Percentiles rank a stretch among this genome's conserved stretches.
These are phyloP conservation scores for Tylopilus intermedius DNA, from an alignment of 768 basidiomycete species.

Conservation along the genomic window DNA sequence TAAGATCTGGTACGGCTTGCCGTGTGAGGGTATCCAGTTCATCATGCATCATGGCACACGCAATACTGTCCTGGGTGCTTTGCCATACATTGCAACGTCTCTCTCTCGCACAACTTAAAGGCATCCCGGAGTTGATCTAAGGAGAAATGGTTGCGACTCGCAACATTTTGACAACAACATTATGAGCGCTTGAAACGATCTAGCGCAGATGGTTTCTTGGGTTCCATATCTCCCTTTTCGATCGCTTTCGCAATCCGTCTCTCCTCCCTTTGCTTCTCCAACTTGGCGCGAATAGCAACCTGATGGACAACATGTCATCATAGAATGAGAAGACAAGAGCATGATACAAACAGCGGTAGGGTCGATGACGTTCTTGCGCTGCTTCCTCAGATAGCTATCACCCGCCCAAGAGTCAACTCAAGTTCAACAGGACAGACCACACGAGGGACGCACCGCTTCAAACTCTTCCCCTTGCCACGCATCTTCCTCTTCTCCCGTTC, in stretches of 20 bases:
- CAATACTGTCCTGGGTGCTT: background rate
- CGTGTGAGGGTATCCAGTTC: background rate
- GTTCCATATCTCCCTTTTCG: conserved; percentile 29
- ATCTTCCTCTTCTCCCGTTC: conserved; percentile 68
- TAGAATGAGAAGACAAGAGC: background rate
- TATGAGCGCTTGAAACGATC: conserved; percentile 32
- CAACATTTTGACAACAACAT: conserved; percentile 1
- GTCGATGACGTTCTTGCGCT: conserved; percentile 93
- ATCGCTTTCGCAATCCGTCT: conserved; percentile 32
- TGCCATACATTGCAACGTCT: background rate
- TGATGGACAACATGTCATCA: conserved; percentile 10
- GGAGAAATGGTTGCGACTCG: background rate
- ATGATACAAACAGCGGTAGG: conserved; percentile 54
- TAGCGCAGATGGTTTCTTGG: conserved; percentile 31
- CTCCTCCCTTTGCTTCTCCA: conserved; percentile 55
- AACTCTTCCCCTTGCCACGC: conserved; percentile 81
- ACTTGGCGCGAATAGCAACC: conserved; percentile 63
- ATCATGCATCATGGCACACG: background rate
- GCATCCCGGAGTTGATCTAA: background rate
- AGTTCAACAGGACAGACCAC: background rate
- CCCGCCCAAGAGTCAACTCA: background rate
- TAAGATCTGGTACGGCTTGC: background rate
- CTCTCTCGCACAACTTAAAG: background rate
- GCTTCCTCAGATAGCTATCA: conserved; percentile 69
- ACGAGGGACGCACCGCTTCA: conserved; percentile 55